phyloP scores from a whole-genome alignment of 2,329 filamentous ascomycete species.

The Sporothrix pallida region DNA sequence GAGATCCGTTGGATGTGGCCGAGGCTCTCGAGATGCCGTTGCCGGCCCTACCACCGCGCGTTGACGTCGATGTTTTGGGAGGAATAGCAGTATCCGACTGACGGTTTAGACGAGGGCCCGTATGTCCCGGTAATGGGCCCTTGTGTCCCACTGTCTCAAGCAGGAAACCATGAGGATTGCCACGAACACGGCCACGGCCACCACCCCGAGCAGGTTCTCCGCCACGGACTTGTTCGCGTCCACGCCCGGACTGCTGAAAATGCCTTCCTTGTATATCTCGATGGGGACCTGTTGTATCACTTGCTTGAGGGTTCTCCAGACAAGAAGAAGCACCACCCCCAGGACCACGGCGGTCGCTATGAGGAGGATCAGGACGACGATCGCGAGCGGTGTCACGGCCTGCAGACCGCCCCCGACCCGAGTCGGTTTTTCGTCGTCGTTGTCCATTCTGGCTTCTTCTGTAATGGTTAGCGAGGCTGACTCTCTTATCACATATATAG shows the following conservation, averaged over 20 bases:
- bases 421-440: background rate
- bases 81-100: background rate
- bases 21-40: background rate
- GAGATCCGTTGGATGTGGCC: background rate
- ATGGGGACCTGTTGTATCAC: no score
- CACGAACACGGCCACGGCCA: background rate
- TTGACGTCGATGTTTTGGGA: background rate
- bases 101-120: background rate
- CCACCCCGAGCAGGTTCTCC: background rate
- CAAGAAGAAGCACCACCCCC: background rate
- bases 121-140: background rate
- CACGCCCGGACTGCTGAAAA: background rate
- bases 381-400: background rate
- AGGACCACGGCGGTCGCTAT: background rate
- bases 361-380: background rate
- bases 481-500: no score
- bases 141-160: no score
- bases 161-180: background rate
- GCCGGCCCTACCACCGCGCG: background rate
- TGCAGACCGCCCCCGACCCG: background rate
- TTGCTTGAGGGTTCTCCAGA: background rate
- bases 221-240: background rate
- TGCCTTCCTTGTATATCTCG: no score
- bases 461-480: background rate
- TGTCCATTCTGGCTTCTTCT: background rate